Evolutionary conservation across 768 basidiomycete species (phyloP).

Genomic region (Glaciozyma martinii): DNA sequence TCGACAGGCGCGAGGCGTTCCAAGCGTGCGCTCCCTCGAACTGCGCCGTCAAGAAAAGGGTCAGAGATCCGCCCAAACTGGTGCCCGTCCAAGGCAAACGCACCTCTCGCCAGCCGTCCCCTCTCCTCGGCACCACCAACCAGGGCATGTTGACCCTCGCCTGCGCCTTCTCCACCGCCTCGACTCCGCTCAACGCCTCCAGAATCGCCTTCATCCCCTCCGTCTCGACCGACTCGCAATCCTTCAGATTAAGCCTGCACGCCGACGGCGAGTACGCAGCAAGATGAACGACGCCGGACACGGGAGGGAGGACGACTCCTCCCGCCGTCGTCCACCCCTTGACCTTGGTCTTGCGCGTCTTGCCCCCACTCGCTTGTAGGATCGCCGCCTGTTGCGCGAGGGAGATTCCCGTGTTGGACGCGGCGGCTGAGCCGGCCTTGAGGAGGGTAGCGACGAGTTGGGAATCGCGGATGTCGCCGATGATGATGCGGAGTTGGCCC

Average conservation of each 20-base stretch:
- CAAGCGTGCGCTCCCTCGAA: background rate
- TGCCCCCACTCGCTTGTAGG: slow-evolving; percentile 14
- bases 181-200: slow-evolving; percentile 14
- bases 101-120: slow-evolving; percentile 29
- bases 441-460: slow-evolving; percentile 17
- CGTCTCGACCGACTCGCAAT: slow-evolving; percentile 30
- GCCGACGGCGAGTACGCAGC: slow-evolving; percentile 26
- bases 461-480: slow-evolving; percentile 26
- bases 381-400: slow-evolving; percentile 18
- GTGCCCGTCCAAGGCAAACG: background rate
- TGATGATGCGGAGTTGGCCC: slow-evolving; percentile 29
- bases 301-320: slow-evolving; percentile 25
- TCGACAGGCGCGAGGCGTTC: slow-evolving; percentile 19
- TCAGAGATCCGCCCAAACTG: background rate
- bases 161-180: background rate
- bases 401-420: slow-evolving; percentile 2
- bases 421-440: background rate
- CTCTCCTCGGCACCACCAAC: slow-evolving; percentile 23
- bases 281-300: slow-evolving; percentile 31
- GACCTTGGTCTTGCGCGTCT: slow-evolving; percentile 5
- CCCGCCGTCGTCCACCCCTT: slow-evolving; percentile 15
- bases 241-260: slow-evolving; percentile 26
- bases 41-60: background rate
- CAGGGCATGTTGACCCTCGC: slow-evolving; percentile 21
- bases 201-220: slow-evolving; percentile 23